Evolutionary conservation across 352 stramenopile genomes (phyloP).

Genomic region (Pythium volutum): DNA sequence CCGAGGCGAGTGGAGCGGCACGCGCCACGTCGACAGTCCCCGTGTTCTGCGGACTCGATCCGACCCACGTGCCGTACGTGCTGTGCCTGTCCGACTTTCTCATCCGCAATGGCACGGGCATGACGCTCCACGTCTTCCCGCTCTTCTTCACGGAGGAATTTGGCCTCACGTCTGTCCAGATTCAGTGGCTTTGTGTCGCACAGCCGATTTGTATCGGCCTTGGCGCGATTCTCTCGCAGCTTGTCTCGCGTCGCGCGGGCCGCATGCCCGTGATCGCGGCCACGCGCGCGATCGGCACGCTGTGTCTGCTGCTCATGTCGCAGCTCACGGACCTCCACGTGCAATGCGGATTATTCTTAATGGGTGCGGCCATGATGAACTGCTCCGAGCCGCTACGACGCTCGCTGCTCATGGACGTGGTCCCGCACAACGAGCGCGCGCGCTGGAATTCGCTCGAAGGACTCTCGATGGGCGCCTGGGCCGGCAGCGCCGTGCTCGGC

Average conservation of each 20-base stretch:
- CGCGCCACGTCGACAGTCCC: not conserved
- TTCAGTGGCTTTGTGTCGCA: constrained; percentile 54
- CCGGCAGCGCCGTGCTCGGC: constrained; percentile 65
- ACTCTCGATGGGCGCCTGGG: constrained; percentile 56
- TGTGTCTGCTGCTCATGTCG: constrained; percentile 50
- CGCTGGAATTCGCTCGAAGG: constrained; percentile 73
- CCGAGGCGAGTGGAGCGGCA: not conserved
- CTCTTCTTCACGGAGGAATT: constrained; percentile 68
- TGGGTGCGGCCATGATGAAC: constrained; percentile 50
- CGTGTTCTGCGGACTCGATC: constrained; percentile 28
- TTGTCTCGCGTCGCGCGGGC: constrained; percentile 29
- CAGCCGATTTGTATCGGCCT: constrained; percentile 50
- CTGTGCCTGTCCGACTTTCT: constrained; percentile 70
- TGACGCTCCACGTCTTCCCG: constrained; percentile 58
- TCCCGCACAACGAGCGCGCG: constrained; percentile 51
- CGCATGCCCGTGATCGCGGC: constrained; percentile 60
- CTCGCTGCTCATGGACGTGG: constrained; percentile 78
- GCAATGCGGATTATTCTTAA: constrained; percentile 51
- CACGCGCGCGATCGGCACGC: constrained; percentile 34
- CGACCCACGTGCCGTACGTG: constrained; percentile 51
- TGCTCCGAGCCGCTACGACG: constrained; percentile 60
- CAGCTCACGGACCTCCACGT: constrained; percentile 24
- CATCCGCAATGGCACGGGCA: constrained; percentile 57
- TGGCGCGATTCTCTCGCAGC: constrained; percentile 43
- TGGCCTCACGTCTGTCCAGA: constrained; percentile 41